Conservation (phyloP, 2,329 filamentous ascomycete genomes). For the Pyrenophora graminea region DNA sequence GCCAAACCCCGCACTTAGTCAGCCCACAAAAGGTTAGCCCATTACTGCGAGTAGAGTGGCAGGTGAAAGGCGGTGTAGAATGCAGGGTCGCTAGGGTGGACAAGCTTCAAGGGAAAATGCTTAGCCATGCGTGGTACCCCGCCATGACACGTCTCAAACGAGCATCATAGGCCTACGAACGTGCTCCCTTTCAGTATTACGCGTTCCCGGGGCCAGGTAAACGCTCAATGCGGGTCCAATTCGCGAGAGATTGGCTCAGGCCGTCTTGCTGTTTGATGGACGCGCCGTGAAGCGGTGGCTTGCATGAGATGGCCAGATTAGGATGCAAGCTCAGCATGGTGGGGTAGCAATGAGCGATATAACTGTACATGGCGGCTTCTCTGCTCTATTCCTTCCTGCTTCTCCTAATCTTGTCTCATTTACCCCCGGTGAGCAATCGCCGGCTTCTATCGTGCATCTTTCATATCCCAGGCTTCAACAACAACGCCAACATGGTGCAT, state of each 20-base stretch:
- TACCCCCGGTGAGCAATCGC: background rate
- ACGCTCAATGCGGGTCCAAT: background rate
- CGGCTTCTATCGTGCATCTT: background rate
- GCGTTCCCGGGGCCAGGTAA: background rate
- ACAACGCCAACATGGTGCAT: slow-evolving; percentile 52
- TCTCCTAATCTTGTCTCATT: background rate
- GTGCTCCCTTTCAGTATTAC: background rate
- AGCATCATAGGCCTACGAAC: slow-evolving; percentile 4
- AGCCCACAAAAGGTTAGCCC: background rate
- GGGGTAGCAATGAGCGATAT: slow-evolving; percentile 11
- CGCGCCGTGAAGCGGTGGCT: slow-evolving; percentile 8
- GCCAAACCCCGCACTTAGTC: slow-evolving; percentile 2
- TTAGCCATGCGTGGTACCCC: slow-evolving; percentile 19
- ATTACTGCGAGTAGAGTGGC: background rate
- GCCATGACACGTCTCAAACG: slow-evolving; percentile 17
- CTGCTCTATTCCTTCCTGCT: background rate
- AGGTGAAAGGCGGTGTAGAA: slow-evolving; percentile 13
- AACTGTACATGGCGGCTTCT: background rate
- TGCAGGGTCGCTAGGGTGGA: slow-evolving; percentile 4
- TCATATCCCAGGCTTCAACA: background rate
- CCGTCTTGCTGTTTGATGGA: slow-evolving; percentile 2
- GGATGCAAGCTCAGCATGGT: slow-evolving; percentile 15
- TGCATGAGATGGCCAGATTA: slow-evolving; percentile 4
- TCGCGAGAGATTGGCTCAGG: background rate
- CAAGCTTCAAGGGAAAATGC: slow-evolving; percentile 27